phyloP scores from a whole-genome alignment of 257 asterid species.

The Paulownia fortunei region DNA sequence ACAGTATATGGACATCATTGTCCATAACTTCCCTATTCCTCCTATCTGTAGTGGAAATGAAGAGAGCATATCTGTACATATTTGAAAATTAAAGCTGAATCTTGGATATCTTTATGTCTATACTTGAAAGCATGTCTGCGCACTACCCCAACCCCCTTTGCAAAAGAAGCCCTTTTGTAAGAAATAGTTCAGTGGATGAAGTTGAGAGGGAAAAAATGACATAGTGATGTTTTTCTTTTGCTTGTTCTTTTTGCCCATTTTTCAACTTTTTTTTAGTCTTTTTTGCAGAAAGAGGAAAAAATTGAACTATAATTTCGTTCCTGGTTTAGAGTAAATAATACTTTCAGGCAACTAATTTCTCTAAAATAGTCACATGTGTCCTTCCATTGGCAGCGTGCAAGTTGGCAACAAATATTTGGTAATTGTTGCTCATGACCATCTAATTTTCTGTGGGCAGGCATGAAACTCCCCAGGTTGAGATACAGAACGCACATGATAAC shows the following conservation, averaged over 20 bases:
- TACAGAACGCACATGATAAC: slow-evolving; percentile 89
- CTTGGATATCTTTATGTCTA: slow-evolving; percentile 21
- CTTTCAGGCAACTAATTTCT: slow-evolving; percentile 19
- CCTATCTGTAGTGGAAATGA: not conserved
- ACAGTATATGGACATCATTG: slow-evolving; percentile 13
- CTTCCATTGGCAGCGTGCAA: slow-evolving; percentile 5
- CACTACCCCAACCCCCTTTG: not conserved
- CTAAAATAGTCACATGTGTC: not conserved
- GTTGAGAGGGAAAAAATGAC: not conserved
- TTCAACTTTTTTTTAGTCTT: not conserved
- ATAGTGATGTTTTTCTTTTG: not conserved
- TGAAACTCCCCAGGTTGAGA: slow-evolving; percentile 95
- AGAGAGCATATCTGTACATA: not conserved
- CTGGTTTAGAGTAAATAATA: slow-evolving; percentile 9
- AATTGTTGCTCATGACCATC: slow-evolving; percentile 30
- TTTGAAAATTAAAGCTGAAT: slow-evolving; percentile 2
- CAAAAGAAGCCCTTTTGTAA: not conserved
- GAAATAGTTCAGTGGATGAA: not conserved
- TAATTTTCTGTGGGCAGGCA: slow-evolving; percentile 64
- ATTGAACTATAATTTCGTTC: not conserved
- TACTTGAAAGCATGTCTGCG: not conserved
- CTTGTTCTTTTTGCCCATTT: slow-evolving; percentile 11
- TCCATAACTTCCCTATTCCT: not conserved
- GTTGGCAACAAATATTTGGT: slow-evolving; percentile 16
- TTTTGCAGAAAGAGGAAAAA: not conserved